Evolutionary conservation across 1,284 basidiomycete species (phyloP), one percentile per base, ranked within the genome.

Genomic region (Cryptococcus wingfieldii): DNA sequence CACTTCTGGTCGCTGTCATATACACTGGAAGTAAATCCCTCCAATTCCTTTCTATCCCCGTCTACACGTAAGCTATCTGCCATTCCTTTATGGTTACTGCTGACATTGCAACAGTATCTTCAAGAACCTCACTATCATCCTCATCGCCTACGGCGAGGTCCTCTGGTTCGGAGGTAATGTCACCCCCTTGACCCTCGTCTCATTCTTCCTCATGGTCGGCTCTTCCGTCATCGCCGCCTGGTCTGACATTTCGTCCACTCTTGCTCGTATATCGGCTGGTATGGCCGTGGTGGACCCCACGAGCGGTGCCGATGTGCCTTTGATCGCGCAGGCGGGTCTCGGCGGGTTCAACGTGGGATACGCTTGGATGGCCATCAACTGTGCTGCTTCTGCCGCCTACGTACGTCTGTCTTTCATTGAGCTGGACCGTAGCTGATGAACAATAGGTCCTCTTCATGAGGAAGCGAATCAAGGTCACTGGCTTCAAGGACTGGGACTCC

Each of bases 121-220:
- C 85, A 99, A 99, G 79, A 99, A 99, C 75, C 75, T 98, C 67
- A 97, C 96, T 28, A 99, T 98, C 70, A 98, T 98, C 65, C 83
- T 99, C 38, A 98, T 98, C 70, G 91, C 96, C 5, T 98, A 98
- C 72, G 96, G 96, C 41, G 96, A 98, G 79, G 89, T 96, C n/a
- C 77, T 98, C 54, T 98, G 94, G 94, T 98, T 98, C 73, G 90
- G 87, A 55, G 94, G 94, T 28, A 82, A 83, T 61, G 87, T 98
- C 45, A 94, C 94, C 1, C 83, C 84, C 5, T 82, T 98, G 51
- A 94, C 93, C 0, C 84, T 98, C 65, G 80, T 87, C 41, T 88
- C 94, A 0, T 98, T 99, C 76, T 77, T 88, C 42, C 83, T 98
- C 63, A 99, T 99, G 94, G 94, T 98, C 46, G 69, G 96, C 39